Base-by-base conservation (phyloP, 2,329 filamentous ascomycete genomes). In the Byssothecium circinans region DNA sequence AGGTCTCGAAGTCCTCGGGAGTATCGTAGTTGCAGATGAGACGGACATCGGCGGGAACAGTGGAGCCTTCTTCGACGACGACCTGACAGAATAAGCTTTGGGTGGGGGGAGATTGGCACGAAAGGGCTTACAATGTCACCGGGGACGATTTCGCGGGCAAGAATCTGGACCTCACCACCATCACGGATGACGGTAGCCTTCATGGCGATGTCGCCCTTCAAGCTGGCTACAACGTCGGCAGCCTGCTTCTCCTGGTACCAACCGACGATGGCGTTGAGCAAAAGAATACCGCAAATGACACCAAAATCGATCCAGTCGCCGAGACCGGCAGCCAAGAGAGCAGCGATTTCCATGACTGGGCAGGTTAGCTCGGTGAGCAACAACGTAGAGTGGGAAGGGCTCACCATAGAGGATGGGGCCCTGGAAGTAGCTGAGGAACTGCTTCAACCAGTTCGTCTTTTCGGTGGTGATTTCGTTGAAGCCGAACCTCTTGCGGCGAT, bases 211-310 rank as follows among this genome's bases (percentile, higher is more conserved):
- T 89, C 86, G 75, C 86, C 86, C 78, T 89, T 89, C 53, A 89
- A 75, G 54, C 78, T 82, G 47, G 86, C 86, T 20, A 88, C 86
- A 64, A 89, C 85, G 73, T 89, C 86, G 58, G 85, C 86, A 61
- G 86, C 86, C 74, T 89, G 86, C 77, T 89, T 89, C 74, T 89
- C 86, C 71, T 89, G 86, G 72, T 89, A 89, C 82, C 86, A 89
- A 77, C 86, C 86, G 70, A 89, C 86, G 55, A 85, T 75, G 57
- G 86, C 86, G 75, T 90, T 90, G 54, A 90, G 83, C 67, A 85
- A 61, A 46, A 90, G 76, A 72, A 90, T 89, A 77, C 81, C 86
- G 62, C 85, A 82, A 69, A 89, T 89, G 70, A 90, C 85, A 80
- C 85, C 86, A 59, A 89, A 70, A 81, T 90, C 86, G 56, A 88